phyloP scores from a whole-genome alignment of 495 filamentous ascomycete genomes.

The Opeltia flavorubescens region DNA sequence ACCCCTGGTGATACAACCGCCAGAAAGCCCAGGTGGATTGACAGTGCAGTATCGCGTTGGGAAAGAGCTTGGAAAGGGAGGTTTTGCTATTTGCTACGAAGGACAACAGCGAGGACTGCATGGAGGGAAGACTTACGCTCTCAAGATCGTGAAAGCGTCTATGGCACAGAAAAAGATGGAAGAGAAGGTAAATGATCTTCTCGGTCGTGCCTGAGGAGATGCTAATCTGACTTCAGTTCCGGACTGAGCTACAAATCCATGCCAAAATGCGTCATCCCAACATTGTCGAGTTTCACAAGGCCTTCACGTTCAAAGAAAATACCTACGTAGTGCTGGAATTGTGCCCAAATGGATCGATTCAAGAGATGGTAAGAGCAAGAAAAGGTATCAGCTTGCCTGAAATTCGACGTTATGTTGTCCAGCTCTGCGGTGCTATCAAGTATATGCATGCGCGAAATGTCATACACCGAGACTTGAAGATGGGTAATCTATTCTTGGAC shows the following conservation, averaged over 20 bases:
- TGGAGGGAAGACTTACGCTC: conserved; percentile 43
- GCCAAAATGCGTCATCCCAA: conserved; percentile 91
- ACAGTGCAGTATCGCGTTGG: conserved; percentile 72
- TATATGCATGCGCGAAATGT: conserved; percentile 92
- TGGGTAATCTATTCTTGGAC: conserved; percentile 95
- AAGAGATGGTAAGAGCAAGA: conserved; percentile 90
- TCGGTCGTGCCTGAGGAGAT: too few relatives aligned
- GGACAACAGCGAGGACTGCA: conserved; percentile 52
- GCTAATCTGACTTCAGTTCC: conserved; percentile 49
- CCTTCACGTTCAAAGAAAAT: conserved; percentile 75
- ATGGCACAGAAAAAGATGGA: conserved; percentile 74
- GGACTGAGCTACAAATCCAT: conserved; percentile 94
- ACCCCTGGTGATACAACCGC: conserved; percentile 58
- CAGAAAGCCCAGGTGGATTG: conserved; percentile 42
- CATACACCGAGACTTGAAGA: conserved; percentile 93
- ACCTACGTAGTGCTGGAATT: conserved; percentile 92
- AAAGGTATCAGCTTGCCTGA: conserved; percentile 81
- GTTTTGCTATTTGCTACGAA: conserved; percentile 84
- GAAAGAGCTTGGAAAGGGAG: conserved; percentile 77
- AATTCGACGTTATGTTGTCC: conserved; percentile 79
- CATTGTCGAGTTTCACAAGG: conserved; percentile 87
- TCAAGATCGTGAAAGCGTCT: conserved; percentile 83
- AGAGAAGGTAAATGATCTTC: conserved; percentile 78
- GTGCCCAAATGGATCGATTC: conserved; percentile 91
- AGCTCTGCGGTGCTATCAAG: conserved; percentile 90